A percentile compares a stretch with the other conserved stretches of the same genome.
Evolutionary conservation across 2,329 filamentous ascomycete genomes (phyloP).

Genomic region (Gliomastix tumulicola): DNA sequence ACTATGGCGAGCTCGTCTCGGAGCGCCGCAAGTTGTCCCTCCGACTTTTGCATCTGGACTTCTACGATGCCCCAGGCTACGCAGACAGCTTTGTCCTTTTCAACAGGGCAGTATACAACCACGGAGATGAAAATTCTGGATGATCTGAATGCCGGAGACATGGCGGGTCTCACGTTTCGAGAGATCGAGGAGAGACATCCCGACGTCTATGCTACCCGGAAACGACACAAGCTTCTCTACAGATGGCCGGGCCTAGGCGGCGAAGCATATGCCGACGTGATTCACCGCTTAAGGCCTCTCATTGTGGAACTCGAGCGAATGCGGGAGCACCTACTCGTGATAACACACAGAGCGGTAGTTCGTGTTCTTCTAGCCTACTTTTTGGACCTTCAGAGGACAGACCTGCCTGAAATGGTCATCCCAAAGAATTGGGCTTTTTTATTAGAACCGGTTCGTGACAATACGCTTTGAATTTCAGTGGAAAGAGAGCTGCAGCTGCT

Average conservation of each 20-base stretch:
- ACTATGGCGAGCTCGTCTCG: too few species aligned
- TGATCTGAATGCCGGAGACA: constrained; percentile 92
- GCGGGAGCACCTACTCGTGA: constrained; percentile 95
- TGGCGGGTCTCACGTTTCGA: constrained; percentile 92
- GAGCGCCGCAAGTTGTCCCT: too few species aligned
- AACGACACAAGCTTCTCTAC: constrained; percentile 99
- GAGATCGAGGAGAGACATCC: constrained; percentile 89
- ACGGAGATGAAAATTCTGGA: constrained; percentile 99
- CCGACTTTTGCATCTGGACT: too few species aligned
- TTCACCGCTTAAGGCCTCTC: constrained; percentile 95
- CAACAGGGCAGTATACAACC: too few species aligned
- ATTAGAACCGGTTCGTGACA: too few species aligned
- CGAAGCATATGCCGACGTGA: constrained; percentile 92
- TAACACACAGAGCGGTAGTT: constrained; percentile 94
- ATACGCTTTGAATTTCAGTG: too few species aligned
- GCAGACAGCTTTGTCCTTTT: too few species aligned
- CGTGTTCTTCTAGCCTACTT: constrained; percentile 98
- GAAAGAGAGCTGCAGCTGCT: too few species aligned
- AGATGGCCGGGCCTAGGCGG: constrained; percentile 95
- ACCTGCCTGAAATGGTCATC: too few species aligned
- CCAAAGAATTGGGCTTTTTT: too few species aligned
- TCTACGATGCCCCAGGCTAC: too few species aligned
- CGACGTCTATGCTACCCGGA: constrained; percentile 89
- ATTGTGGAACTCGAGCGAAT: constrained; percentile 98
- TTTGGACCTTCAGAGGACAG: too few species aligned